Base-by-base conservation (phyloP, 139 green algal genomes). In the Desmodesmus armatus region DNA sequence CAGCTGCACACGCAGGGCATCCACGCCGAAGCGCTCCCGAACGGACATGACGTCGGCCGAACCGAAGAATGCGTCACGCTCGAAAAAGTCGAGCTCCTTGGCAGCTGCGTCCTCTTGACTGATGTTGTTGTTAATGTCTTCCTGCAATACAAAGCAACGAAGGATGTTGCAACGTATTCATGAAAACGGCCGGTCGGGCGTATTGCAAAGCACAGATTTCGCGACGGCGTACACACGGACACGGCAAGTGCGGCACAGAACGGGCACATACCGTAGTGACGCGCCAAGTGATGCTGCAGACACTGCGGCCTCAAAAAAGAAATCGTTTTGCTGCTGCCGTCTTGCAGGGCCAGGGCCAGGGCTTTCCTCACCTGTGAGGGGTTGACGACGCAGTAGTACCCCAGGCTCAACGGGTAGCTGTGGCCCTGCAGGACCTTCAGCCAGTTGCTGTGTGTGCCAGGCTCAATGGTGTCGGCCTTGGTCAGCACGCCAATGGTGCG, bases 401-500 rank as follows among this genome's bases (percentile, higher is more conserved):
- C 73, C 49, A 80, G 49, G 17, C 19, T 29, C 73, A 80, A 33
- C 3, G 31, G 73, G 49, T 69, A 80, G 25, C 21, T 40, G 4
- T 67, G 31, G 23, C 33, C 33, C 47, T 55, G 37, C 15, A 80
- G 33, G 15, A 80, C 49, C 2, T 17, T 31, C 49, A 80, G 37
- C 76, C 76, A 73, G 0, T 19, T 40, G 11, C 72, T 25, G n/a
- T 82, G 76, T 9, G 53, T 60, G 13, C 37, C 37, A 19, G 1
- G 3, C 55, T 82, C 76, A 37, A 82, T 53, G 33, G 31, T 72
- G 40, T 82, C 76, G 3, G 55, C 23, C 39, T 82, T 82, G 37
- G 76, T 82, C 21, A 82, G 55, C 47, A 82, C 76, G 41, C 76
- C 76, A 41, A 82, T 71, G 53, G 76, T 82, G 37, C 76, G 53